Conservation (phyloP, 2,329 filamentous ascomycete genomes). For the Pochonia chlamydosporia region DNA sequence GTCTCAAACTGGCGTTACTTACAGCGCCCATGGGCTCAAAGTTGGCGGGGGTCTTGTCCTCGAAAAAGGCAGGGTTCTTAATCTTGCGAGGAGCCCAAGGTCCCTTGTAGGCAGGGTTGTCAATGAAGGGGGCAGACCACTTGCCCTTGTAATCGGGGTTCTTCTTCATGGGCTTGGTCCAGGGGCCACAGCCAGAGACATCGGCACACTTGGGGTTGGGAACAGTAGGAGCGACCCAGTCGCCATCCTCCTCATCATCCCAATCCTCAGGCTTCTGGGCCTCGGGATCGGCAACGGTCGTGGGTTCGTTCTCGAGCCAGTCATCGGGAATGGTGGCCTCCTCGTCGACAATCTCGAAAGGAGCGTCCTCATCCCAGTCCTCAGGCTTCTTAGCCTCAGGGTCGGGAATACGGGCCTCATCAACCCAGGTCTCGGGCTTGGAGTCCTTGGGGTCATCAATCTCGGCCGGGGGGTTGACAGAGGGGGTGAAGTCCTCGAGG, state of each 20-base stretch:
- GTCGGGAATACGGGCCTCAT: constrained; percentile 84
- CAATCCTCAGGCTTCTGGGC: constrained; percentile 97
- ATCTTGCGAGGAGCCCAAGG: constrained; percentile 94
- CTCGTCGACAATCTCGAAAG: constrained; percentile 92
- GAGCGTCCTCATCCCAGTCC: constrained; percentile 98
- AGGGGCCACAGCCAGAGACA: constrained; percentile 86
- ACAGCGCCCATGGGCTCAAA: constrained; percentile 97
- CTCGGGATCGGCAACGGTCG: constrained; percentile 82
- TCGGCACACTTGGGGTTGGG: constrained; percentile 96
- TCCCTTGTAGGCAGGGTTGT: constrained; percentile 98
- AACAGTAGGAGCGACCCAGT: constrained; percentile 87
- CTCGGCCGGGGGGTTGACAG: constrained; percentile 93
- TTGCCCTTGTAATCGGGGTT: constrained; percentile 99
- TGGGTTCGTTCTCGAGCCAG: constrained; percentile 89
- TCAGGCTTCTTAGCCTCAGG: constrained; percentile 93
- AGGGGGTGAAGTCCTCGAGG: constrained; percentile 84
- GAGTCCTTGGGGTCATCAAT: constrained; percentile 90
- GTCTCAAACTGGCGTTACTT: constrained; percentile 38
- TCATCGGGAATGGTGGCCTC: constrained; percentile 87
- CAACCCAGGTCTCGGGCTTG: constrained; percentile 96
- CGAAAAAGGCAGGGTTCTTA: constrained; percentile 89
- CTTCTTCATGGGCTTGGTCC: constrained; percentile 85
- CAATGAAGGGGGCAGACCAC: constrained; percentile 87
- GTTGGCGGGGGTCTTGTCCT: constrained; percentile 95
- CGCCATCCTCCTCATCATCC: constrained; percentile 99